phyloP scores from a whole-genome alignment of 768 basidiomycete genomes.

The Melanogaster broomeanus region DNA sequence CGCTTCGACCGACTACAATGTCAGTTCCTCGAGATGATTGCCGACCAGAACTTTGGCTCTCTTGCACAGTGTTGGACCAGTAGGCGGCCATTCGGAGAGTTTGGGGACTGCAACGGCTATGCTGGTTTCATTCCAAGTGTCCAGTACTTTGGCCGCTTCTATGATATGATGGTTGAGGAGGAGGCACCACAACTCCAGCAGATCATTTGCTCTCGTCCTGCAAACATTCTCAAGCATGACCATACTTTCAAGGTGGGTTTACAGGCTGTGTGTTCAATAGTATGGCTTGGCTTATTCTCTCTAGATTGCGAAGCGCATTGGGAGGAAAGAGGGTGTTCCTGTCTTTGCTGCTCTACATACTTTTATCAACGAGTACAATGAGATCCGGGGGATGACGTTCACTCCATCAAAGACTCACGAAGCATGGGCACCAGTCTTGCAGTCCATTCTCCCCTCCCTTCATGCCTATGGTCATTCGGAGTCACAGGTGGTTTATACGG shows the following conservation, averaged over 20 bases:
- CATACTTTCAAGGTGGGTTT: not conserved
- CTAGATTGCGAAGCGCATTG: not conserved
- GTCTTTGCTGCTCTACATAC: no score
- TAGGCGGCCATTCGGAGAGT: not conserved
- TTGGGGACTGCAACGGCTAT: not conserved
- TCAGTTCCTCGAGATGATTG: not conserved
- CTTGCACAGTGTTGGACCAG: not conserved
- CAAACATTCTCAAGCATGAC: not conserved
- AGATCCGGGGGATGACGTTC: no score
- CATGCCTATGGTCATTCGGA: no score
- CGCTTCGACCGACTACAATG: not conserved
- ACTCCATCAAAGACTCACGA: no score
- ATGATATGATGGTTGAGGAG: not conserved
- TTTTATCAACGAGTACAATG: no score
- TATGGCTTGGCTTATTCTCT: not conserved
- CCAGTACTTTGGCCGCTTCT: not conserved
- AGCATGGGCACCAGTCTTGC: no score
- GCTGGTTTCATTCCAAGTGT: not conserved
- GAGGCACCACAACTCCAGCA: not conserved
- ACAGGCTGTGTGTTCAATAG: no score
- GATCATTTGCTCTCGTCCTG: not conserved
- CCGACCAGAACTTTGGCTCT: not conserved
- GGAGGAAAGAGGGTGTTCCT: no score
- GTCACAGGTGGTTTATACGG: no score
- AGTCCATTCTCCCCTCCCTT: no score